Base-by-base conservation (phyloP, 1,284 basidiomycete species). In the Rhodotorula sp. region DNA sequence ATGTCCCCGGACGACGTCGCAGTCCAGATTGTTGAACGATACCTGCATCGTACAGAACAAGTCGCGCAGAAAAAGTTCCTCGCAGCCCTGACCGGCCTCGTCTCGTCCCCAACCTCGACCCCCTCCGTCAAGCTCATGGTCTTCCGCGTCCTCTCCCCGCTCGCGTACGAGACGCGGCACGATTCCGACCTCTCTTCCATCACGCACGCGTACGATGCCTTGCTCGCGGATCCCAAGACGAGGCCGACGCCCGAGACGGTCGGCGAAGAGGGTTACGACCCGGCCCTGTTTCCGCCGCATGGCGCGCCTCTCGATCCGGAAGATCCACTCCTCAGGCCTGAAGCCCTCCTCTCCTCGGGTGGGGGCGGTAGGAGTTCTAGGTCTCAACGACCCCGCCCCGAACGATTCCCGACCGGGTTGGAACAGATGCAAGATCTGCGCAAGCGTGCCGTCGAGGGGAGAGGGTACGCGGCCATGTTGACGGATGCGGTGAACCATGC, bases 61-160 rank as follows among this genome's bases (percentile, higher is more conserved):
- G 65, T 78, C 48, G 75, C 72, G 18, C 64, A 68, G 31, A 75
- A 76, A 46, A 78, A 78, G 62, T 78, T 78, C 69, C 51, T 78
- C 20, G 51, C 58, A 29, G 68, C 73, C 23, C n/a, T 76, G 39
- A 54, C 65, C 29, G 71, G 70, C 48, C 67, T 76, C 34, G 63
- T 66, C 34, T 48, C 65, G 26, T 56, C 48, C 18, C 68, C 68
- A 21, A 75, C 73, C 48, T 74, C 73, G 3, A 69, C 75, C 20
- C 64, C 76, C 2, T 49, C 48, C 12, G 75, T 76, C 26, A 71
- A 71, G 23, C 68, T 67, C 16, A 78, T 76, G 76, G 29, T 77
- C 10, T 72, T 69, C 56, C 66, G 74, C 34, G 71, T 76, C 2
- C 54, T 78, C 12, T 70, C 65, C 3, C 68, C 72, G 0, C 68